A percentile compares a stretch with the other conserved stretches of the same genome.
Conservation (phyloP, 1,284 basidiomycete genomes). For the Stereum hirsutum region DNA sequence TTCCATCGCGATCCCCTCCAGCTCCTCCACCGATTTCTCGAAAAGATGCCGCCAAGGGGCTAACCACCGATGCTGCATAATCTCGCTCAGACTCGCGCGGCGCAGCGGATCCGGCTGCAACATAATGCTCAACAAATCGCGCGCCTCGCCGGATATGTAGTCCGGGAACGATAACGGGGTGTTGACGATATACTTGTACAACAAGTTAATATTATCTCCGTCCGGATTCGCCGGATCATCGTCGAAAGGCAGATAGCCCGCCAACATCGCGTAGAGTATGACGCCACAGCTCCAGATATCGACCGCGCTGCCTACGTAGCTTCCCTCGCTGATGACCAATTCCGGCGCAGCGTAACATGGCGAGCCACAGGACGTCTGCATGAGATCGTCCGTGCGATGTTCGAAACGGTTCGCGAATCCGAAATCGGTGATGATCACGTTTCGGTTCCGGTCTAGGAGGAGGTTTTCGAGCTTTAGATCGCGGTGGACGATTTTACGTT, state of each 20-base stretch:
- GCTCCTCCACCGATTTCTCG: conserved; percentile 63
- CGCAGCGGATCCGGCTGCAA: conserved; percentile 76
- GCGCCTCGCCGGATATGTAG: conserved; percentile 76
- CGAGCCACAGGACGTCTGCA: conserved; percentile 97
- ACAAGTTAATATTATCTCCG: conserved; percentile 98
- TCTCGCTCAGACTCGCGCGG: conserved; percentile 64
- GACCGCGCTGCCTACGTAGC: conserved; percentile 97
- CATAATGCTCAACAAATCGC: conserved; percentile 74
- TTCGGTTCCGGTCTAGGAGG: conserved; percentile 92
- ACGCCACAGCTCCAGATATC: conserved; percentile 99
- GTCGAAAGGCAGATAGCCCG: conserved; percentile 99
- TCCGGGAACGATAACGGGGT: conserved; percentile 93
- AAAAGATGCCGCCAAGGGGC: conserved; percentile 58
- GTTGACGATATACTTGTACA: conserved; percentile 99
- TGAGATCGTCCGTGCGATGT: conserved; percentile 85
- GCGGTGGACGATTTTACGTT: conserved; percentile 98
- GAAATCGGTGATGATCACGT: conserved; percentile 99
- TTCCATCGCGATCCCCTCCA: conserved; percentile 76
- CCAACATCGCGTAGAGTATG: conserved; percentile 98
- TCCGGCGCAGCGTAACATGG: conserved; percentile 99
- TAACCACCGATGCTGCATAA: conserved; percentile 87
- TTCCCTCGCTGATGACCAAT: conserved; percentile 96
- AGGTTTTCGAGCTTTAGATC: conserved; percentile 99
- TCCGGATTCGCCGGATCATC: conserved; percentile 99
- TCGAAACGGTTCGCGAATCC: conserved; percentile 98